phyloP scores from a whole-genome alignment of 2,329 filamentous ascomycete genomes.

The Massarina eburnea region DNA sequence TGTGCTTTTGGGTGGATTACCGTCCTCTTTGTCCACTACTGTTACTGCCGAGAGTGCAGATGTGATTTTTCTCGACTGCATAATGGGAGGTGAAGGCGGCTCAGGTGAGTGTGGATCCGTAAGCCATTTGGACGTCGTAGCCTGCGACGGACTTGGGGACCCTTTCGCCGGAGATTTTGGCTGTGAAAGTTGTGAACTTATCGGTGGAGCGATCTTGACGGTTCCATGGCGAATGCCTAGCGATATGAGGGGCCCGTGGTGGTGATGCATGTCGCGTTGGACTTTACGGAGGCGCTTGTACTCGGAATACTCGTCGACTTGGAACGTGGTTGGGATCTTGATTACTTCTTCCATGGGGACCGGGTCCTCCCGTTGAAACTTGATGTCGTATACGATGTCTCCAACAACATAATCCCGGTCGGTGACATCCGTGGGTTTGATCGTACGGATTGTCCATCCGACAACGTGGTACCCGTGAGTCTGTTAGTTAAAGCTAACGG shows the following conservation, averaged over 20 bases:
- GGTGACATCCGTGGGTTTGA: conserved; percentile 15
- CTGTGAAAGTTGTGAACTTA: conserved; percentile 6
- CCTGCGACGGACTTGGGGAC: conserved; percentile 5
- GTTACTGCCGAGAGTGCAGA: neutral
- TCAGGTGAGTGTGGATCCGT: neutral
- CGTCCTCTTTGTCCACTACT: neutral
- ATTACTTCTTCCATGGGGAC: conserved; percentile 42
- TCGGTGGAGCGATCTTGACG: conserved; percentile 16
- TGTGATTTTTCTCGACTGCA: neutral
- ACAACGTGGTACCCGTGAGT: conserved; percentile 27
- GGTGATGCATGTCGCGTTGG: conserved; percentile 18
- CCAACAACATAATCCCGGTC: conserved; percentile 20
- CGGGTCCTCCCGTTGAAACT: conserved; percentile 40
- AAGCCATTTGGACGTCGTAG: conserved; percentile 5
- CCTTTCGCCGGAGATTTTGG: neutral
- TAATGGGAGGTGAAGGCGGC: neutral
- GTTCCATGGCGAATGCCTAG: neutral
- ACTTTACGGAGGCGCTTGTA: conserved; percentile 47
- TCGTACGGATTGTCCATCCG: conserved; percentile 46
- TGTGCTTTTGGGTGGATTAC: neutral
- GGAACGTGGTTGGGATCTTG: conserved; percentile 44
- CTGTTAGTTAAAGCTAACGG: neutral
- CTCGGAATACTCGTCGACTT: conserved; percentile 52
- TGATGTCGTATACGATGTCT: conserved; percentile 43
- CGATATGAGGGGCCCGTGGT: conserved; percentile 1